Base-by-base conservation (phyloP, 768 basidiomycete species). In the Macrocybe gigantea region DNA sequence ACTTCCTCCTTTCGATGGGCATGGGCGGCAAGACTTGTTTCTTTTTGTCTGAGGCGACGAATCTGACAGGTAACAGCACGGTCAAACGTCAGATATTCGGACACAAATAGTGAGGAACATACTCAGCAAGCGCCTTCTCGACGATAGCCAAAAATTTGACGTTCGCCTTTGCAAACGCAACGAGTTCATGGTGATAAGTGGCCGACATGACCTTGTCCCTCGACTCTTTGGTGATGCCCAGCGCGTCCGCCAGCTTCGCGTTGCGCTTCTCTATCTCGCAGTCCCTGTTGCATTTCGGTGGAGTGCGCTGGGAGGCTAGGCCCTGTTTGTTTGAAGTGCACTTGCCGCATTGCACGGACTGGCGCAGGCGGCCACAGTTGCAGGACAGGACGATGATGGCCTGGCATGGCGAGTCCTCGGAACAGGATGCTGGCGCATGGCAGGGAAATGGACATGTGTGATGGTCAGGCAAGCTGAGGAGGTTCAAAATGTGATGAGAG, bases 241-340 rank as follows among this genome's bases (percentile, higher is more conserved):
- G 66, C 1, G 96, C 96, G 35, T 93, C 92, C 0, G 96, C 96
- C 6, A 99, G 66, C 33, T 81, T 71, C 0, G 85, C 89, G 56
- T 96, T 97, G 8, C 96, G 79, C 61, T 94, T 88, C 38, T 85
- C 88, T 43, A 92, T 72, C 34, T 70, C 73, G 56, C 96, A 99
- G 38, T 95, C 91, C 39, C 78, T 83, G 11, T 81, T 80, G 59
- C 96, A 99, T 53, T 87, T 86, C 7, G 54, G 68, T 53, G 51
- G 68, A 57, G 54, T 30, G 32, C 58, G 64, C 32, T 63, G 55
- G 36, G 72, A 68, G 5, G 34, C 32, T 29, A n/a, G 2, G 12
- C 74, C 75, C 0, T 65, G 59, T 3, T 80, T 68, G 44, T 75
- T 73, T 1, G 72, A 58, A 1, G 68, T 63, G 47, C 64, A 72